phyloP scores from a whole-genome alignment of 202 grass and related monocot species.

The Panicum virgatum region DNA sequence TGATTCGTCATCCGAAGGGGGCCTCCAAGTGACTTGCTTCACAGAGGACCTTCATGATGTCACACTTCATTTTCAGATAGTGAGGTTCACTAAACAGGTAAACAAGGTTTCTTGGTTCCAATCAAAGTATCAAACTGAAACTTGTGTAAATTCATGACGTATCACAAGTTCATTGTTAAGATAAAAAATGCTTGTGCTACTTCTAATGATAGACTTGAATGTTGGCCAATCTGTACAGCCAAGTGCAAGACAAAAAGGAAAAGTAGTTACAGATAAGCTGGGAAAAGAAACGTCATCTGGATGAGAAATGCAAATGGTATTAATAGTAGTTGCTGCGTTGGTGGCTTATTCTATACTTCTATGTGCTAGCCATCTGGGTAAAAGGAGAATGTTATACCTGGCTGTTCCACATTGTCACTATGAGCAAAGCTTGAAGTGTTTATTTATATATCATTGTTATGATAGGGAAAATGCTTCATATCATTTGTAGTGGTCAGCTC shows the following conservation, averaged over 20 bases:
- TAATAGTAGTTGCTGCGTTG: background rate
- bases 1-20: conserved; percentile 25
- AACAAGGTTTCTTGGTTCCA: background rate
- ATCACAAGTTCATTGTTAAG: background rate
- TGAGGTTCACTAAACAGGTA: conserved; percentile 85
- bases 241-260: background rate
- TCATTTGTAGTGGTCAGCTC: background rate
- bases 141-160: background rate
- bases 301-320: background rate
- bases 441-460: background rate
- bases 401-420: background rate
- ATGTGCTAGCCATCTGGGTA: background rate
- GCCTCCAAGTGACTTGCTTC: conserved; percentile 62
- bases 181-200: background rate
- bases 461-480: background rate
- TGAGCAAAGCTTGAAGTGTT: background rate
- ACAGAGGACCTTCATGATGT: conserved; percentile 81
- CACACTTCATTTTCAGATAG: conserved; percentile 79
- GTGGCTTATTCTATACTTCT: background rate
- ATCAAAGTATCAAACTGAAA: background rate
- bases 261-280: background rate
- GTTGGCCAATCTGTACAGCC: background rate
- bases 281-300: background rate
- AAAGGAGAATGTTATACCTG: background rate
- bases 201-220: background rate